These are phyloP conservation scores for Coniella lustricola DNA, from an alignment of 2,329 filamentous ascomycete species.

Conservation along the genomic window DNA sequence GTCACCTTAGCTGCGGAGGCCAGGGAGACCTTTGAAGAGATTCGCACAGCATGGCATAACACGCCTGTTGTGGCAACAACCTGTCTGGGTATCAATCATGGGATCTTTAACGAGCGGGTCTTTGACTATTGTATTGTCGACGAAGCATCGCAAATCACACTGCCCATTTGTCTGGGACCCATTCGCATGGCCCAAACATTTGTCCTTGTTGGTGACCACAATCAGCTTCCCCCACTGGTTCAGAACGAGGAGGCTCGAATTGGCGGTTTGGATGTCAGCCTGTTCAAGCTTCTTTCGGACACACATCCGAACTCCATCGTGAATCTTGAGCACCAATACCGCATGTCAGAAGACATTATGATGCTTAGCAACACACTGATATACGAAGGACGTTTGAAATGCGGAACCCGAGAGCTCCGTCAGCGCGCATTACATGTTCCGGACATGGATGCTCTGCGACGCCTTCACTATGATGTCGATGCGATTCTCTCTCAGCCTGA, in stretches of 20 bases:
- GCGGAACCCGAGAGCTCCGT: slow-evolving; percentile 73
- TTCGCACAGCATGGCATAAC: slow-evolving; percentile 75
- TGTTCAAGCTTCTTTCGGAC: slow-evolving; percentile 92
- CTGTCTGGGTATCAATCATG: slow-evolving; percentile 85
- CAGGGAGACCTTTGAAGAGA: slow-evolving; percentile 72
- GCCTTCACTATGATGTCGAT: slow-evolving; percentile 50
- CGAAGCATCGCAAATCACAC: slow-evolving; percentile 93
- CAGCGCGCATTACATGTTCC: slow-evolving; percentile 61
- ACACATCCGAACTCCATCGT: slow-evolving; percentile 81
- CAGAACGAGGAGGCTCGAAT: slow-evolving; percentile 82
- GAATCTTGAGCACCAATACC: slow-evolving; percentile 90
- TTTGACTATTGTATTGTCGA: slow-evolving; percentile 99
- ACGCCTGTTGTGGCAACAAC: slow-evolving; percentile 90
- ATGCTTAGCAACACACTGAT: slow-evolving; percentile 86
- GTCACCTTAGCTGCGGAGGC: slow-evolving; percentile 69
- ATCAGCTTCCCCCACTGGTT: slow-evolving; percentile 89
- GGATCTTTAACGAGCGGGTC: slow-evolving; percentile 76
- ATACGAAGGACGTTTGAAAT: slow-evolving; percentile 84
- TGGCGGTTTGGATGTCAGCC: slow-evolving; percentile 82
- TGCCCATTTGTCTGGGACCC: slow-evolving; percentile 89
- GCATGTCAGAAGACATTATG: slow-evolving; percentile 98
- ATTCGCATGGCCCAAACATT: slow-evolving; percentile 91
- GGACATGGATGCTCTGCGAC: slow-evolving; percentile 52
- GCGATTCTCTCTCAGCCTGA: slow-evolving; percentile 31
- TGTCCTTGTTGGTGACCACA: slow-evolving; percentile 92